A percentile compares a stretch with the other conserved stretches of the same genome.
Conservation (phyloP, 805 yeast species). For the Ogataea henricii region DNA sequence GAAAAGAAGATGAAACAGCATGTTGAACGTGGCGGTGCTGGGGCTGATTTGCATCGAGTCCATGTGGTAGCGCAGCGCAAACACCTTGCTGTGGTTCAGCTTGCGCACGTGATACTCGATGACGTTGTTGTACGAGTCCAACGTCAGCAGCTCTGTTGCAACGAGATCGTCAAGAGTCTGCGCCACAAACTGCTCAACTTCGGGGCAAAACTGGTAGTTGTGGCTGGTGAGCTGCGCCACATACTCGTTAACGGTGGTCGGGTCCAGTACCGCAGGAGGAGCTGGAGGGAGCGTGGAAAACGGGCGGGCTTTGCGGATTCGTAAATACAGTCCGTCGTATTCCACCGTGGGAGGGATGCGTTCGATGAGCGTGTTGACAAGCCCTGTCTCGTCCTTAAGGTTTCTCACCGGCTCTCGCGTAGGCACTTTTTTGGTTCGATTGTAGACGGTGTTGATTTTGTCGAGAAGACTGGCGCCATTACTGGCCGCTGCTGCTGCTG, state of each 20-base stretch:
- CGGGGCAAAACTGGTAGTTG: constrained; percentile 11
- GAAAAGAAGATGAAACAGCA: constrained; percentile 13
- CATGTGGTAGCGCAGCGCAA: constrained; percentile 11
- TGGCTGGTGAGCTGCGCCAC: constrained; percentile 4
- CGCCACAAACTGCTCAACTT: constrained; percentile 11
- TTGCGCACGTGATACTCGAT: constrained; percentile 14
- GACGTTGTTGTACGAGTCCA: constrained; percentile 11
- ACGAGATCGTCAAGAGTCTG: constrained; percentile 14
- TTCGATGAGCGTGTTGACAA: background rate
- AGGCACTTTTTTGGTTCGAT: background rate
- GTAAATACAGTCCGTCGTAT: constrained; percentile 1
- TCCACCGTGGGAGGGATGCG: background rate
- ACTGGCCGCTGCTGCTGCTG: background rate
- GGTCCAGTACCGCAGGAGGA: constrained; percentile 2
- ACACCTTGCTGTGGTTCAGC: background rate
- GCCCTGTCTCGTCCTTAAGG: background rate
- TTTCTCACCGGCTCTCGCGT: background rate
- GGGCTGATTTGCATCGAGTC: background rate
- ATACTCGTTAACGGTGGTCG: constrained; percentile 10
- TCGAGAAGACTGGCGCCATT: background rate
- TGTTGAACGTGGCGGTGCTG: constrained; percentile 13
- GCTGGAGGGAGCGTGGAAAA: constrained; percentile 9
- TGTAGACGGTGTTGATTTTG: constrained; percentile 2
- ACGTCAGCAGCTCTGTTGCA: constrained; percentile 4
- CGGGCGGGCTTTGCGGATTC: constrained; percentile 8